phyloP scores from a whole-genome alignment of 192 early-diverging fungal genomes.

The Coemansia sp. region DNA sequence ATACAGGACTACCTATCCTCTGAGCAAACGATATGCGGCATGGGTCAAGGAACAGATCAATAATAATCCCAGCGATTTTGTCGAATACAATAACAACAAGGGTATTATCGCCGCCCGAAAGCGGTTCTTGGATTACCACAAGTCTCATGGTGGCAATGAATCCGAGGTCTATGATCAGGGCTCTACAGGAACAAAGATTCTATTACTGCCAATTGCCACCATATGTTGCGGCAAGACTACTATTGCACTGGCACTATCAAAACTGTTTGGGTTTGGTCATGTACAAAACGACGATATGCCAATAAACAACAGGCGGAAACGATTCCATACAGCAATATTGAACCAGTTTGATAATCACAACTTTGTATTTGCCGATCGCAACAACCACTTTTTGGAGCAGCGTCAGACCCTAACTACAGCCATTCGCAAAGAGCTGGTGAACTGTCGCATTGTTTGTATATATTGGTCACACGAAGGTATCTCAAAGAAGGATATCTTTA shows the following conservation, averaged over 20 bases:
- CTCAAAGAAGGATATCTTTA: slow-evolving; percentile 48
- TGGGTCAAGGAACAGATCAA: slow-evolving; percentile 70
- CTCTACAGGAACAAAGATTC: slow-evolving; percentile 15
- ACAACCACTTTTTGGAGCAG: slow-evolving; percentile 64
- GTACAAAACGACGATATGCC: slow-evolving; percentile 80
- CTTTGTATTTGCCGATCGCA: slow-evolving; percentile 79
- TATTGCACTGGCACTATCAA: slow-evolving; percentile 54
- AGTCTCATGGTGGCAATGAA: slow-evolving; percentile 29
- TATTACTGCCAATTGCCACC: slow-evolving; percentile 73
- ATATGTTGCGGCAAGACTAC: slow-evolving; percentile 78
- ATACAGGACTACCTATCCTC: slow-evolving; percentile 51
- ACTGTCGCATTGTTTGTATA: slow-evolving; percentile 67
- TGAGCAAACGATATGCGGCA: slow-evolving; percentile 69
- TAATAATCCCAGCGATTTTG: slow-evolving; percentile 66
- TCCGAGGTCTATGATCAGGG: slow-evolving; percentile 18
- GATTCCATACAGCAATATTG: slow-evolving; percentile 63
- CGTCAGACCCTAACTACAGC: slow-evolving; percentile 53
- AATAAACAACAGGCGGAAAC: slow-evolving; percentile 55
- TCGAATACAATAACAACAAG: slow-evolving; percentile 62
- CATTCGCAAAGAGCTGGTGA: slow-evolving; percentile 58
- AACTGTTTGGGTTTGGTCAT: slow-evolving; percentile 69
- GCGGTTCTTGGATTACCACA: slow-evolving; percentile 67
- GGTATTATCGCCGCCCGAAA: slow-evolving; percentile 83
- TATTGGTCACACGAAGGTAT: slow-evolving; percentile 71
- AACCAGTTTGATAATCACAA: slow-evolving; percentile 53